Evolutionary conservation across 257 asterid species (phyloP), one percentile per base, ranked within the genome.

Genomic region (Schizonepeta tenuifolia): DNA sequence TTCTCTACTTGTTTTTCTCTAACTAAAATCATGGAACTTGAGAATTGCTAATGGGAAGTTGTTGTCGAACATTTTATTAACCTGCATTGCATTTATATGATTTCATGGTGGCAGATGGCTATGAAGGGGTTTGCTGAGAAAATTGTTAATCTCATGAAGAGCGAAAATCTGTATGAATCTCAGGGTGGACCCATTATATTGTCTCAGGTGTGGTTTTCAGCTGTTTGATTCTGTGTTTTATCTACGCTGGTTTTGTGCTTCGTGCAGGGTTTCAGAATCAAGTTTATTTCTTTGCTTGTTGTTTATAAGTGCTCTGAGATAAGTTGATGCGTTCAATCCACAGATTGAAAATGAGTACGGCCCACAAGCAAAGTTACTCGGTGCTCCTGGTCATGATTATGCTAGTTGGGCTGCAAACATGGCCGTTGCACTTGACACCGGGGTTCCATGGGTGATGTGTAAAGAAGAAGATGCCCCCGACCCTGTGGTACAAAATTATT

Each of bases 151-250:
- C 76, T 88, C 75, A 86, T 92, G 98, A 92, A 90, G 92, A 85
- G 89, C 74, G 89, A 92, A 72, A 81, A 80, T 40, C 80, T 92
- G 20, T 92, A 75, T 46, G 90, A 88, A 82, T 80, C 90, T 53
- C 96, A 92, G 81, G 98, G 96, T 63, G 98, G 98, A 9, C 98
- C 98, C 9, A 92, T 92, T 65, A 90, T 92, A 71, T 89, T 92
- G 69, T 90, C 96, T 35, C 96, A 90, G 97, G 97, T 91, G 50
- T 65, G 80, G 36, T 55, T 78, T 70, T 31, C 50, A 17, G 17
- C 46, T 66, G 31, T 9, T 36, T 7, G 14, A 21, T 38, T 50
- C 51, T 63, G 36, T 21, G 50, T 49, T 47, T 56, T 57, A 15
- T 62, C 31, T 54, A 17, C 15, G 43, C 28, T 54, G n/a, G 7